phyloP scores from a whole-genome alignment of 352 stramenopile genomes.

The Pythium scleroteichum region DNA sequence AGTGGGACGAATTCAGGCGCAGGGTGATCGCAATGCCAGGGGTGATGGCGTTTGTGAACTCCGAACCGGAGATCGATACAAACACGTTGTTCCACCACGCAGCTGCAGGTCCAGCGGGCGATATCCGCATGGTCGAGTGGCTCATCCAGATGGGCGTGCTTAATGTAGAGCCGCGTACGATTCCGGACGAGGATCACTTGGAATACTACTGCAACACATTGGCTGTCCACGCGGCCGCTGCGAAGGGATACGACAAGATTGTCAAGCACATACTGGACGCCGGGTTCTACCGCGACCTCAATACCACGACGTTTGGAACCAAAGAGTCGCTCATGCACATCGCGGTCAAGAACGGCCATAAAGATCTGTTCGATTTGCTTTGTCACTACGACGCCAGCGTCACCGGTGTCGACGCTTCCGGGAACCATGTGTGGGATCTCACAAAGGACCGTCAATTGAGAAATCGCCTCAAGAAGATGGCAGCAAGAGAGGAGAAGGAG shows the following conservation, averaged over 20 bases:
- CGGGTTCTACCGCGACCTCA: conserved; percentile 7
- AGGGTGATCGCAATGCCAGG: neutral
- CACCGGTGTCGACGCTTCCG: neutral
- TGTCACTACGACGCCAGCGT: neutral
- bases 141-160: conserved; percentile 36
- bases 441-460: neutral
- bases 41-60: neutral
- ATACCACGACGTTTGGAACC: conserved; percentile 12
- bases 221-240: conserved; percentile 7
- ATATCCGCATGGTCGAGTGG: conserved; percentile 37
- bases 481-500: neutral
- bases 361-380: conserved; percentile 3
- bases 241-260: neutral
- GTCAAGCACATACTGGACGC: conserved; percentile 8
- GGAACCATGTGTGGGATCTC: conserved; percentile 9
- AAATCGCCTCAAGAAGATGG: neutral
- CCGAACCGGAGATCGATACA: neutral
- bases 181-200: no score
- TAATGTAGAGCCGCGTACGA: neutral
- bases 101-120: conserved; percentile 28
- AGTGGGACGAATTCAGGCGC: neutral
- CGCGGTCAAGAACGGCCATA: conserved; percentile 4
- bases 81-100: conserved; percentile 32
- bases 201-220: neutral
- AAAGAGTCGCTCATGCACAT: conserved; percentile 12